Evolutionary conservation across 78 protist species (phyloP), one percentile per base, ranked within the genome.

Genomic region (Dictyostelium citrinum): DNA sequence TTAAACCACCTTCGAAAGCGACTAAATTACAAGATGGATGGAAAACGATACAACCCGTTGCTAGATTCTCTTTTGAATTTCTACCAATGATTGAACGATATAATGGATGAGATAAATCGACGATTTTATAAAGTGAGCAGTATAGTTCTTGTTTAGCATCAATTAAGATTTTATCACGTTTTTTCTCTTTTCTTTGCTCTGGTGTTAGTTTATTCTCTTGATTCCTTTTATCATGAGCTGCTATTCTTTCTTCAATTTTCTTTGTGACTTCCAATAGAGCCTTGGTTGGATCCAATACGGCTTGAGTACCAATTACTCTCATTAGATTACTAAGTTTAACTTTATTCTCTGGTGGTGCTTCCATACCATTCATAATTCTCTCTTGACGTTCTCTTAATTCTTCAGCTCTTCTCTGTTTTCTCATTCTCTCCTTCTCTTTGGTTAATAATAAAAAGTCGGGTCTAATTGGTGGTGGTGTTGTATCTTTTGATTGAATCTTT

Each of bases 251-350:
- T 11, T 72, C 91, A 33, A 81, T 64, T 55, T 95, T 71, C 20
- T 81, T 58, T 33, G 70, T 31, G 9, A 90, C 97, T 3, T 49
- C 37, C 0, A 71, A 72, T 46, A 84, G 64, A 7, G 82, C 33
- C 8, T 67, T 46, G 33, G 97, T 82, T 14, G 97, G 97, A 76
- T 96, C 95, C 2, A 58, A 3, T 2, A 96, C 90, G 4, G 91
- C 93, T 70, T 90, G 81, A 29, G 84, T 49, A 5, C 68, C 67
- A 33, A 91, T 27, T 29, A 93, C 98, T 8, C 83, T 64, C 95
- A 95, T 91, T 27, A 96, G 22, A 71, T 95, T 96, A 31, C 80
- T 33, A 31, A 96, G 81, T 83, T 83, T 95, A 35, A 96, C 94
- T 74, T 84, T 95, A 20, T 90, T 80, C 46, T 92, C 82, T 41